These are phyloP conservation scores for Hymenoscyphus fructigenus DNA, from an alignment of 2,329 filamentous ascomycete genomes.

Conservation along the genomic window DNA sequence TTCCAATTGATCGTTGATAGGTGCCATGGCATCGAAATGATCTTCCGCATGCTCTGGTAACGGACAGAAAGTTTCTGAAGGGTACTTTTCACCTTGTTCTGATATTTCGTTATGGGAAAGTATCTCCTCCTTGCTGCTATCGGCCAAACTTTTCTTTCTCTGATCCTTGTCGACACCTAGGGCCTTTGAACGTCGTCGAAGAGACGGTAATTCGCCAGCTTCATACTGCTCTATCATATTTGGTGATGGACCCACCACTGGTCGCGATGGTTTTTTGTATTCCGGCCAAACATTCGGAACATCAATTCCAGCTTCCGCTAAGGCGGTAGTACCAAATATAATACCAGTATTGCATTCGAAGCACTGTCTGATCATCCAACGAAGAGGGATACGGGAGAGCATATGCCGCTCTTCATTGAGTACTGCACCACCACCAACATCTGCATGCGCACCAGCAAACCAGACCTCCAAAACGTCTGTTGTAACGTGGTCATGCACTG, in stretches of 20 bases:
- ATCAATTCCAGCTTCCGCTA: slow-evolving; percentile 44
- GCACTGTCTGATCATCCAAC: slow-evolving; percentile 49
- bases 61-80: slow-evolving; percentile 18
- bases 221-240: slow-evolving; percentile 40
- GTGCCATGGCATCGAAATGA: slow-evolving; percentile 43
- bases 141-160: neutral
- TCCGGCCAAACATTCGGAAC: slow-evolving; percentile 42
- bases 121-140: neutral
- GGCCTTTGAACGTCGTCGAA: slow-evolving; percentile 35
- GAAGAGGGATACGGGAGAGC: slow-evolving; percentile 45
- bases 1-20: slow-evolving; percentile 42
- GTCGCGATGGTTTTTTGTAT: slow-evolving; percentile 37
- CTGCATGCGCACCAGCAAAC: slow-evolving; percentile 45
- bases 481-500: slow-evolving; percentile 20
- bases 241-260: slow-evolving; percentile 39
- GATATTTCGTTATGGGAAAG: slow-evolving; percentile 17
- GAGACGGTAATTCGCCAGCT: slow-evolving; percentile 35
- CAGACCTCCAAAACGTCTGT: slow-evolving; percentile 49
- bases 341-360: slow-evolving; percentile 48
- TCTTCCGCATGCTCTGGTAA: slow-evolving; percentile 44
- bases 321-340: slow-evolving; percentile 40
- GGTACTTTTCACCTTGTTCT: slow-evolving; percentile 26
- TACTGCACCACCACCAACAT: slow-evolving; percentile 47
- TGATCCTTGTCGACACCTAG: slow-evolving; percentile 27
- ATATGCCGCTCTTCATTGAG: slow-evolving; percentile 43